Percentiles rank a stretch among this genome's conserved stretches.
phyloP scores from a whole-genome alignment of 495 filamentous ascomycete species.

The Platismatia glauca region DNA sequence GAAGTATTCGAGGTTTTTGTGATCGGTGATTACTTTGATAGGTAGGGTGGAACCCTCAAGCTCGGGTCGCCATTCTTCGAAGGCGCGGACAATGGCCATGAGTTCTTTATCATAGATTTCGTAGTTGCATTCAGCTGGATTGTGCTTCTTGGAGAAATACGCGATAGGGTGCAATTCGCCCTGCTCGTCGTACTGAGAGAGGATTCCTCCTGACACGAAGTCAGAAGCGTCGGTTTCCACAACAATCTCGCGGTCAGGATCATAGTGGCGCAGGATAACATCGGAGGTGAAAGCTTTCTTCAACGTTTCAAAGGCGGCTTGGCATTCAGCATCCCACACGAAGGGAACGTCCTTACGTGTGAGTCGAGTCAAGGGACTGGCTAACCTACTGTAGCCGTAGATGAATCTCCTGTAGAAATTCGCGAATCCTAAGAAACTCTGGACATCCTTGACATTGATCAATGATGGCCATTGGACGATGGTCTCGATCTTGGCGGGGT shows the following conservation, averaged over 20 bases:
- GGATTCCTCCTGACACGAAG: not conserved
- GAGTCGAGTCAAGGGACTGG: constrained; percentile 3
- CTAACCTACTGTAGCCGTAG: not conserved
- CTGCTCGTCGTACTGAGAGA: too few species aligned
- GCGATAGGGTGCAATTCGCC: too few species aligned
- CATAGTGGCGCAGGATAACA: not conserved
- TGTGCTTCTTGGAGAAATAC: too few species aligned
- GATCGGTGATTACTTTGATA: too few species aligned
- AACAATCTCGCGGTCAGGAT: not conserved
- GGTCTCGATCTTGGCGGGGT: constrained; percentile 1
- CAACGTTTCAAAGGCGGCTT: not conserved
- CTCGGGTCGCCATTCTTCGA: not conserved
- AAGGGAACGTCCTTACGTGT: constrained; percentile 15
- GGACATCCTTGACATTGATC: not conserved
- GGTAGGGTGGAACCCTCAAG: too few species aligned
- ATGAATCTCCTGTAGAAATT: constrained; percentile 9
- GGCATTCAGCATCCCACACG: not conserved
- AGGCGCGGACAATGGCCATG: constrained; percentile 14
- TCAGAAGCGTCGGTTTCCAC: not conserved
- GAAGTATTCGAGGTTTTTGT: too few species aligned
- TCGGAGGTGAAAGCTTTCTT: constrained; percentile 5
- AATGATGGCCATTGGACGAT: not conserved
- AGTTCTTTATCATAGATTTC: constrained; percentile 29
- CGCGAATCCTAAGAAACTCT: not conserved
- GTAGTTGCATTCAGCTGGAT: constrained; percentile 28